Conservation (phyloP, 768 basidiomycete genomes). For the Pholiota conissans region DNA sequence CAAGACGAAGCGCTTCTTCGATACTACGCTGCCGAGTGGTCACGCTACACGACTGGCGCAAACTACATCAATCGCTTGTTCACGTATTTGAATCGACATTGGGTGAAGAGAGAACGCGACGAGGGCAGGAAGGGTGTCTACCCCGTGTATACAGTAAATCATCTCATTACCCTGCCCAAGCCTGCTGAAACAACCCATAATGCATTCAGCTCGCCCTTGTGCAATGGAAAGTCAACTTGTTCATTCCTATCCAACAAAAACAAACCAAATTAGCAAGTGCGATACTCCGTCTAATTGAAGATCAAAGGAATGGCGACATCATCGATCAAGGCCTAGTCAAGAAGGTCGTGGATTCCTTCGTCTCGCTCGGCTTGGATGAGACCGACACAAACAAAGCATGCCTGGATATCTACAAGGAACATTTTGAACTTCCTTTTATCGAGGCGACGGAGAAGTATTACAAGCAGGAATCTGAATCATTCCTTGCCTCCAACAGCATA, state of each 20-base stretch:
- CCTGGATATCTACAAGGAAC: conserved; percentile 89
- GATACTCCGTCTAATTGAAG: conserved; percentile 86
- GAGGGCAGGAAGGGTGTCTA: conserved; percentile 96
- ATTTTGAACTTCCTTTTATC: conserved; percentile 90
- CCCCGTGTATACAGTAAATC: conserved; percentile 88
- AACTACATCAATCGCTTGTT: conserved; percentile 97
- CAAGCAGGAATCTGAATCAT: conserved; percentile 87
- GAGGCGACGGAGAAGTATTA: conserved; percentile 89
- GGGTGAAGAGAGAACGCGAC: conserved; percentile 98
- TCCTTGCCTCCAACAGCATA: conserved; percentile 84
- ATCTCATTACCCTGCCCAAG: background rate
- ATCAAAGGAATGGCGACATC: conserved; percentile 89
- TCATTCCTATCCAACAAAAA: conserved; percentile 82
- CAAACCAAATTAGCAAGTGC: conserved; percentile 83
- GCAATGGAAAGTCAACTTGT: conserved; percentile 93
- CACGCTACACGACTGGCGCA: conserved; percentile 94
- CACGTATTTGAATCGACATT: conserved; percentile 97
- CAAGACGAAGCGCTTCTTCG: conserved; percentile 87
- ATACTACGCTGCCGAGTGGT: conserved; percentile 94
- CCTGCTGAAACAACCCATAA: conserved; percentile 7
- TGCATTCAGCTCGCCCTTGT: conserved; percentile 82
- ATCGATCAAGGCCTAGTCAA: conserved; percentile 93
- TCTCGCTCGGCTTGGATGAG: conserved; percentile 93
- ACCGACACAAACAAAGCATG: conserved; percentile 89
- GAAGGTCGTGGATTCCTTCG: conserved; percentile 92